Evolutionary conservation across 129 eudicot genomes (phyloP).

Genomic region (Tagetes erecta): DNA sequence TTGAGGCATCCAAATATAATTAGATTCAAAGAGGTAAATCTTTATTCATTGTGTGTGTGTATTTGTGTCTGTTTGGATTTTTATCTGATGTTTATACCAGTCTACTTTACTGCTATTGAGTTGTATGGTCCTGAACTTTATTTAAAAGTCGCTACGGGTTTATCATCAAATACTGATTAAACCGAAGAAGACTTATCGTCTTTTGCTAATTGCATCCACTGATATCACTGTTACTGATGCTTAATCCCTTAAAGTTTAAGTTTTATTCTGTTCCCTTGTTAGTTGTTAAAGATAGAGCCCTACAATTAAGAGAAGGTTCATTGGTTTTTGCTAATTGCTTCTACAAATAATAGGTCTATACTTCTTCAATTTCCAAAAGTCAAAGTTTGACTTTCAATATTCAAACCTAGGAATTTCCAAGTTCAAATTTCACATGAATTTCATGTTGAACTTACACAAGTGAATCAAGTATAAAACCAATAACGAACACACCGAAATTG

Average conservation of each 20-base stretch:
- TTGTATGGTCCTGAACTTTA: neutral
- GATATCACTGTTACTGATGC: neutral
- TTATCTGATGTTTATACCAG: constrained; percentile 2
- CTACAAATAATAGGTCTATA: neutral
- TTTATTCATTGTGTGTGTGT: neutral
- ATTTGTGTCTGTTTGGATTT: neutral
- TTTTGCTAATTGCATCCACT: neutral
- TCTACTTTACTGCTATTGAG: neutral
- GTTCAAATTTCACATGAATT: constrained; percentile 9
- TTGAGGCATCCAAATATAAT: constrained; percentile 82
- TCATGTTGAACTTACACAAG: no score
- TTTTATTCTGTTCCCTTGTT: neutral
- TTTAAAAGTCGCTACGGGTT: neutral
- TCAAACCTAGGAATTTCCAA: constrained; percentile 6
- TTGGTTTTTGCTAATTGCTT: neutral
- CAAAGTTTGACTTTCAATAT: constrained; percentile 10
- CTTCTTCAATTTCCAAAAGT: constrained; percentile 2
- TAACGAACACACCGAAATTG: no score
- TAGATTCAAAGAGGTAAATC: constrained; percentile 75
- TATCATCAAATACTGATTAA: constrained; percentile 3
- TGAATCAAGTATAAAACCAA: no score
- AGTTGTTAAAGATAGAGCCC: neutral
- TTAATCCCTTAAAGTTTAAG: constrained; percentile 16
- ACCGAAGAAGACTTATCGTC: neutral
- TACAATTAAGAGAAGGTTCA: neutral